Percentiles rank a stretch among this genome's conserved stretches.
Conservation (phyloP, 371 early-diverging fungal species). For the Zopfochytrium polystomum region DNA sequence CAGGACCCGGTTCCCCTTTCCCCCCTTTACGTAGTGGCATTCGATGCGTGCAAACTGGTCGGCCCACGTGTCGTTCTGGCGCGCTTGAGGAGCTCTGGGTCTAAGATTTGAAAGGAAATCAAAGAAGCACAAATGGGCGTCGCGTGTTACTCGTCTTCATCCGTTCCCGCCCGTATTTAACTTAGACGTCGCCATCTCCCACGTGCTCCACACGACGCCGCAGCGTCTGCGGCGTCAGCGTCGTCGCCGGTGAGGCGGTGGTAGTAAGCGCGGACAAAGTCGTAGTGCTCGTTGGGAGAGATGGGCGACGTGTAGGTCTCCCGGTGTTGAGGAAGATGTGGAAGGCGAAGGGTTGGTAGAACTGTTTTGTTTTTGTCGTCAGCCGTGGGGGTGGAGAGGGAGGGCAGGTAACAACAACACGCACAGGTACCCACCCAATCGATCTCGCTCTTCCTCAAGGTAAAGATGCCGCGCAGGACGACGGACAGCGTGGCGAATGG, state of each 20-base stretch:
- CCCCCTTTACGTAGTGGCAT: constrained; percentile 47
- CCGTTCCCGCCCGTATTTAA: constrained; percentile 57
- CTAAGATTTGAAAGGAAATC: constrained; percentile 49
- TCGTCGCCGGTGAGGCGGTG: no score
- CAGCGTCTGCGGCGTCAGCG: no score
- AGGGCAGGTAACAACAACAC: no score
- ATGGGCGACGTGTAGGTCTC: constrained; percentile 57
- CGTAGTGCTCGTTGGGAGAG: constrained; percentile 56
- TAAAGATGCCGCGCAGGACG: constrained; percentile 64
- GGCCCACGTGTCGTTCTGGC: constrained; percentile 60
- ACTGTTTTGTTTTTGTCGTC: no score
- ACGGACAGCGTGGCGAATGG: no score
- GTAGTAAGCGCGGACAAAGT: no score
- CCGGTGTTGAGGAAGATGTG: constrained; percentile 57
- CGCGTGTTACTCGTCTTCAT: neutral
- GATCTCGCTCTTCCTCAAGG: no score
- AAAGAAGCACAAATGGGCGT: constrained; percentile 22
- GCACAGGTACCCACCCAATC: constrained; percentile 51
- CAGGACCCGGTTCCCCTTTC: neutral
- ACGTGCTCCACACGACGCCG: constrained; percentile 59
- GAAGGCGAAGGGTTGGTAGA: constrained; percentile 59
- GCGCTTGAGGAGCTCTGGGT: no score
- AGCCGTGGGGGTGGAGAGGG: no score
- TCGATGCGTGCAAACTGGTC: constrained; percentile 65
- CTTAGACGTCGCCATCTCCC: constrained; percentile 53